Conservation (phyloP, 345 rosid genomes). For the Hibiscus trionum region DNA sequence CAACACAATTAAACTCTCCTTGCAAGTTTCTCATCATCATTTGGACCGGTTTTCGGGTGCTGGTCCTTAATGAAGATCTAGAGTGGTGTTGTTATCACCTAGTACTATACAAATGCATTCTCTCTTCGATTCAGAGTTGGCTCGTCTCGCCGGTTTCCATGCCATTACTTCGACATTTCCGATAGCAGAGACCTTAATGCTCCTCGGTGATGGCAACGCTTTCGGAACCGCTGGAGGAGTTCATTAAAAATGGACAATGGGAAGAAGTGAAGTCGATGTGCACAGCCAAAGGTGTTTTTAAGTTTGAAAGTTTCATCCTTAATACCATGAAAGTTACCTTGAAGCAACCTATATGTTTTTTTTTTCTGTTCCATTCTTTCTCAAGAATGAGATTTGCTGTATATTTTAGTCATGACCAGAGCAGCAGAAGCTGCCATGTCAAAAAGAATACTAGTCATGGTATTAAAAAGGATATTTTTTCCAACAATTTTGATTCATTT, state of each 20-base stretch:
- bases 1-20: conserved; percentile 52
- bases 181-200: background rate
- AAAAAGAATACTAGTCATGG: background rate
- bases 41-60: conserved; percentile 33
- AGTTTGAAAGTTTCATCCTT: too few species aligned
- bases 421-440: background rate
- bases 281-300: too few species aligned
- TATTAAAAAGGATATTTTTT: background rate
- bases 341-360: background rate
- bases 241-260: background rate
- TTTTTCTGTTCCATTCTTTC: too few species aligned
- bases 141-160: background rate
- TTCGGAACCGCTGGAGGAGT: background rate
- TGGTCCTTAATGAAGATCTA: conserved; percentile 24
- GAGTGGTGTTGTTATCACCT: background rate
- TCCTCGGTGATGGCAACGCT: background rate
- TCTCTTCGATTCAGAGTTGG: background rate
- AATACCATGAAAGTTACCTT: background rate
- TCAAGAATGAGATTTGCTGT: background rate
- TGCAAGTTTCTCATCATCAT: conserved; percentile 45
- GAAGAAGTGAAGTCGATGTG: background rate
- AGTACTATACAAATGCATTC: background rate
- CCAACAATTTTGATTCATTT: too few species aligned
- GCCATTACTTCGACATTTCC: background rate
- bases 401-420: background rate